These are phyloP conservation scores for Psilocybe cyanescens DNA, from an alignment of 768 basidiomycete species.

Conservation along the genomic window DNA sequence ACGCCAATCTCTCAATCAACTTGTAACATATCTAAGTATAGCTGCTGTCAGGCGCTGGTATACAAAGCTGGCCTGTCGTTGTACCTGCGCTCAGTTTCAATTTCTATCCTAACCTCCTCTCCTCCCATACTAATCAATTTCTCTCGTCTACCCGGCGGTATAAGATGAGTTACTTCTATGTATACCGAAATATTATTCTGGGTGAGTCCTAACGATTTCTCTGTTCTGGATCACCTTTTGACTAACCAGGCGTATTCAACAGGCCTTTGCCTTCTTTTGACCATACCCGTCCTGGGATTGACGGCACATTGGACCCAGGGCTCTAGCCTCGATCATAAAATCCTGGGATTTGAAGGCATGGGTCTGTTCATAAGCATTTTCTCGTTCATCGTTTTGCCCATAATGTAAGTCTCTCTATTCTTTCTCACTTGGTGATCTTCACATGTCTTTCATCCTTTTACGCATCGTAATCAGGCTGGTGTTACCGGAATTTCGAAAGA, in stretches of 20 bases:
- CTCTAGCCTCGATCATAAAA: neutral
- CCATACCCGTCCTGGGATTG: slow-evolving; percentile 13
- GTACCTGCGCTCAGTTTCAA: neutral
- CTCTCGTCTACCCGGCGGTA: neutral
- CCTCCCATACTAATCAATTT: neutral
- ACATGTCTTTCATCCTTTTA: neutral
- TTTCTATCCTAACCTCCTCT: neutral
- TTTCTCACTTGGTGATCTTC: no score
- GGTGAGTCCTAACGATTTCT: neutral
- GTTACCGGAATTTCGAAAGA: slow-evolving; percentile 18
- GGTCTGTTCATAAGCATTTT: slow-evolving; percentile 6
- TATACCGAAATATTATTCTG: slow-evolving; percentile 9
- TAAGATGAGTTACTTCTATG: slow-evolving; percentile 13
- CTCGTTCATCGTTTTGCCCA: slow-evolving; percentile 10
- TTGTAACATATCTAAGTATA: neutral
- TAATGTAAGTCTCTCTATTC: slow-evolving; percentile 7
- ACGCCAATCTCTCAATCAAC: neutral
- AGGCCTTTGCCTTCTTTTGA: slow-evolving; percentile 11
- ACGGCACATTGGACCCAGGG: slow-evolving; percentile 15
- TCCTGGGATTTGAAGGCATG: slow-evolving; percentile 14
- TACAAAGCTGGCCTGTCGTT: neutral
- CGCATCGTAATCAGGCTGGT: slow-evolving; percentile 3
- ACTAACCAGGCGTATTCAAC: no score
- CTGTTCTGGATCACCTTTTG: neutral
- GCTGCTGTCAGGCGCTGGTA: neutral